Evolutionary conservation across 805 yeast genomes (phyloP).

Genomic region (Yarrowia divulgata): DNA sequence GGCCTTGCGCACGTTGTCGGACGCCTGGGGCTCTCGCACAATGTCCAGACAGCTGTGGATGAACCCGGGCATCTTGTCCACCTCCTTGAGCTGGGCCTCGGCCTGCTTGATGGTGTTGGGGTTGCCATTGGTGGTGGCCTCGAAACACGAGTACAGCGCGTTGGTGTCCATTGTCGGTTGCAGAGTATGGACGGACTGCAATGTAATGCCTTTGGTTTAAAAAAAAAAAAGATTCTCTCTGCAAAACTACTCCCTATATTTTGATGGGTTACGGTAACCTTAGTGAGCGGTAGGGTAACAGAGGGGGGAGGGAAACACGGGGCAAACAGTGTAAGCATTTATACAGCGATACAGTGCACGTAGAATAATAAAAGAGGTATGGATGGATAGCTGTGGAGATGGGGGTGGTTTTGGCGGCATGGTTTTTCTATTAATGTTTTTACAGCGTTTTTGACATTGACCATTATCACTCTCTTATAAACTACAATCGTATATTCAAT

Average conservation of each 20-base stretch:
- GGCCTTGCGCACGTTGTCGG: constrained; percentile 65
- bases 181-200: background rate
- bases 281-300: constrained; percentile 9
- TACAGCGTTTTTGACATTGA: too few relatives aligned
- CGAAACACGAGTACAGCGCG: constrained; percentile 39
- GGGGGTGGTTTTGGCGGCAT: too few relatives aligned
- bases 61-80: constrained; percentile 71
- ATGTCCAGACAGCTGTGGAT: constrained; percentile 84
- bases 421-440: too few relatives aligned
- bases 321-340: too few relatives aligned
- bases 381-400: too few relatives aligned
- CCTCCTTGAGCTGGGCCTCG: constrained; percentile 66
- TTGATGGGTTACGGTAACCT: constrained; percentile 15
- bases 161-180: constrained; percentile 23
- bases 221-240: background rate
- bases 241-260: constrained; percentile 7
- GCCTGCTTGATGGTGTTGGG: constrained; percentile 55
- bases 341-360: too few relatives aligned
- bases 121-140: constrained; percentile 31
- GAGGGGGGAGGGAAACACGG: too few relatives aligned
- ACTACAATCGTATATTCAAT: too few relatives aligned
- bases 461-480: too few relatives aligned
- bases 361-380: too few relatives aligned
- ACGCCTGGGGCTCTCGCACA: constrained; percentile 60
- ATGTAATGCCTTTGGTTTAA: constrained; percentile 4